Conservation (phyloP, 1,284 basidiomycete genomes). For the Rhodofomes roseus region DNA sequence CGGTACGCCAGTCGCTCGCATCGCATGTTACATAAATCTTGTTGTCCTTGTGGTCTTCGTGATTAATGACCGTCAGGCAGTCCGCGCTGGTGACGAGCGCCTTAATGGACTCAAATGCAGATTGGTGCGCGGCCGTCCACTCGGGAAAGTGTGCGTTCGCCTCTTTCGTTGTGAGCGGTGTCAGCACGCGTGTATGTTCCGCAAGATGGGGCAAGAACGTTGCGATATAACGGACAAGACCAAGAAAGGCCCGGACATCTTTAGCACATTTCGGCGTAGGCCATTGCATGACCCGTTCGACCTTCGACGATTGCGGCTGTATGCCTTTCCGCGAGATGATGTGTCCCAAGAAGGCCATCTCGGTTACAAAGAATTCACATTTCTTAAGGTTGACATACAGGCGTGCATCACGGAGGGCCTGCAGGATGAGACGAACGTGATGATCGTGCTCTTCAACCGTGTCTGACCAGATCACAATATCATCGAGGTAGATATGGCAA, state of each 20-base stretch:
- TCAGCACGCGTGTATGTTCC: no score
- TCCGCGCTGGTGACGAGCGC: no score
- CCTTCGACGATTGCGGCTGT: constrained; percentile 37
- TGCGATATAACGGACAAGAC: constrained; percentile 15
- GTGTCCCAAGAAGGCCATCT: constrained; percentile 40
- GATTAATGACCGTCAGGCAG: no score
- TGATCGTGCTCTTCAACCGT: constrained; percentile 20
- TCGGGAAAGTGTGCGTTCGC: no score
- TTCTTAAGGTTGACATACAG: constrained; percentile 30
- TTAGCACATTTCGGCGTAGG: constrained; percentile 28
- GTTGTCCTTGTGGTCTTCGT: no score
- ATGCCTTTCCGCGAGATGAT: constrained; percentile 30
- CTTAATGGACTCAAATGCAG: no score
- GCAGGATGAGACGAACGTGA: constrained; percentile 17
- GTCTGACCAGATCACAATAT: constrained; percentile 23
- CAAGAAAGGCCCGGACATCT: constrained; percentile 31
- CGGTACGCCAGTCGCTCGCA: no score
- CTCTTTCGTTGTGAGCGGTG: no score
- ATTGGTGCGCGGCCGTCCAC: no score
- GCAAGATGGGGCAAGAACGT: no score
- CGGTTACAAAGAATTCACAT: constrained; percentile 30
- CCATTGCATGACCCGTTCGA: constrained; percentile 36
- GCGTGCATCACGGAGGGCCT: neutral
- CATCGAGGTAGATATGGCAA: constrained; percentile 23
- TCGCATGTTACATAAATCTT: no score